A percentile compares a stretch with the other conserved stretches of the same genome.
phyloP scores from a whole-genome alignment of 768 basidiomycete genomes.

The Tylopilus plumbeoviolaceoides region DNA sequence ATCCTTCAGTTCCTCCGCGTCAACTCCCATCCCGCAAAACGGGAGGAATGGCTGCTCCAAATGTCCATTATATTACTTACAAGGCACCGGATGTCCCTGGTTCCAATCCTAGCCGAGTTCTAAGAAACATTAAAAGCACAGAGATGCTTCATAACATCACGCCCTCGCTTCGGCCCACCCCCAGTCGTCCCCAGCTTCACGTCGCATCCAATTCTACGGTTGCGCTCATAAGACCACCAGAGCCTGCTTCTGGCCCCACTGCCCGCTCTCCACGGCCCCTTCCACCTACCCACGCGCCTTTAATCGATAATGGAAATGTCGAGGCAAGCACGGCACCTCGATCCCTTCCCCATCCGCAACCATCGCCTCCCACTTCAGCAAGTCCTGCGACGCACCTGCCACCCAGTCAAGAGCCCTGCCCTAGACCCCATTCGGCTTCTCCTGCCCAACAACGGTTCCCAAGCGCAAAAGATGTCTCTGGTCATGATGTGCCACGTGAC shows the following conservation, averaged over 20 bases:
- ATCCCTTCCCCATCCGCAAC: conserved; percentile 22
- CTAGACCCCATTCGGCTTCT: conserved; percentile 59
- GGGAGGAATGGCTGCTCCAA: conserved; percentile 27
- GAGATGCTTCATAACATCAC: conserved; percentile 25
- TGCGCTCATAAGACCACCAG: conserved; percentile 15
- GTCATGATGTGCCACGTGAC: conserved; percentile 25
- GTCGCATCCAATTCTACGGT: conserved; percentile 16
- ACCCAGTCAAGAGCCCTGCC: conserved; percentile 52
- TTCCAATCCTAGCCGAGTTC: conserved; percentile 30
- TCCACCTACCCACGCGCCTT: conserved; percentile 26
- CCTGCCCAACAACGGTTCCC: conserved; percentile 32
- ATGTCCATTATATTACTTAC: conserved; percentile 18
- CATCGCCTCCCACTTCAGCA: conserved; percentile 19
- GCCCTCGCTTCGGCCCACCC: conserved; percentile 25
- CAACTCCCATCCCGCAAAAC: conserved; percentile 11
- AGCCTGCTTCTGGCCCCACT: conserved; percentile 13
- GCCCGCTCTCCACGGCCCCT: conserved; percentile 28
- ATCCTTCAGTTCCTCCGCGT: conserved; percentile 20
- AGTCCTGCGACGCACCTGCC: conserved; percentile 33
- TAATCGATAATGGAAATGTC: conserved; percentile 14
- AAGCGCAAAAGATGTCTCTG: conserved; percentile 10
- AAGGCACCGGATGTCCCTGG: conserved; percentile 32
- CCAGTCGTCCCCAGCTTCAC: conserved; percentile 29
- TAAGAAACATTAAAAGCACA: conserved; percentile 29
- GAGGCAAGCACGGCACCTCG: conserved; percentile 20